Evolutionary conservation across 169 alveolate genomes (phyloP).

Genomic region (Perkinsus olseni): DNA sequence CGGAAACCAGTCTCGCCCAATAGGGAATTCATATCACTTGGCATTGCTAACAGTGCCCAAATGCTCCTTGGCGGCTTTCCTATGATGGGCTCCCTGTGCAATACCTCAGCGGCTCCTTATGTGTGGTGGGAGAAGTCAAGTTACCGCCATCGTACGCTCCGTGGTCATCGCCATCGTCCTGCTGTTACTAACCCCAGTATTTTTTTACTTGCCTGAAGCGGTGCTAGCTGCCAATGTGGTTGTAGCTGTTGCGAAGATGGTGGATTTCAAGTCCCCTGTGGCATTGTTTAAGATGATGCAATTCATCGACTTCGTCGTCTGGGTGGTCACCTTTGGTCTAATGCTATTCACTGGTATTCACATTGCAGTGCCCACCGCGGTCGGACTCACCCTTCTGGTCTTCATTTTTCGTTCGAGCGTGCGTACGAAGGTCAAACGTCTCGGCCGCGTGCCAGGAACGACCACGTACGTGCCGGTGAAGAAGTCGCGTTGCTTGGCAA

Average conservation of each 20-base stretch:
- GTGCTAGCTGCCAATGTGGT: not conserved
- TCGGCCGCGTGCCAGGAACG: not conserved
- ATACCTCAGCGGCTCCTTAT: not conserved
- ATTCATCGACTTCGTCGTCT: not conserved
- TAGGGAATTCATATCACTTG: not conserved
- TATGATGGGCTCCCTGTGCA: not conserved
- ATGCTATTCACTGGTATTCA: not conserved
- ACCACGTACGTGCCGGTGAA: not conserved
- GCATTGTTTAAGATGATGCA: not conserved
- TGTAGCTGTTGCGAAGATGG: not conserved
- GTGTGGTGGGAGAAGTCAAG: not conserved
- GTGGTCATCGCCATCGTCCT: not conserved
- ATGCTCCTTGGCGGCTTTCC: not conserved
- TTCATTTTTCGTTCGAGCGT: not conserved
- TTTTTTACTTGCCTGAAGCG: not conserved
- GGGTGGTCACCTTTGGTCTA: not conserved
- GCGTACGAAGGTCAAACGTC: not conserved
- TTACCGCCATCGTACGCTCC: not conserved
- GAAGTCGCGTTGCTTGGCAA: not conserved
- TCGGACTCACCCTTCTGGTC: not conserved
- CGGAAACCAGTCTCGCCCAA: not conserved
- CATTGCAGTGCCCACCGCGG: not conserved
- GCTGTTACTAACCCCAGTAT: not conserved
- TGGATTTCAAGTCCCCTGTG: not conserved
- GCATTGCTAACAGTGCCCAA: not conserved